phyloP scores from a whole-genome alignment of 2,329 filamentous ascomycete species.

The Dactylellina cionopaga region DNA sequence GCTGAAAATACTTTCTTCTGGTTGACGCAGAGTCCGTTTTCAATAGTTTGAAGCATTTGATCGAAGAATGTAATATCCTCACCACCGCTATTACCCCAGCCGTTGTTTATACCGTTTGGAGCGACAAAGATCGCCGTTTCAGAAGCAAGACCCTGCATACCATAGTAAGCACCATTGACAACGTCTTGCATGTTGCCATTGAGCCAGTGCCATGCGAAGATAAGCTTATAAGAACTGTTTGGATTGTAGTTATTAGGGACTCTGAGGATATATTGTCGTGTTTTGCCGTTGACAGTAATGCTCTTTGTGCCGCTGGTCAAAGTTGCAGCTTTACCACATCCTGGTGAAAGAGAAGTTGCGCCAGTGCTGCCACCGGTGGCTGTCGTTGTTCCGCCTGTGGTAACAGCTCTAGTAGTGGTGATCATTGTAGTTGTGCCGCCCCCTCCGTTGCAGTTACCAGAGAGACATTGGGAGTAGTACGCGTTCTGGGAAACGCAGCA shows the following conservation, averaged over 20 bases:
- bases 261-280: constrained; percentile 61
- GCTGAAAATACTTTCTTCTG: constrained; percentile 62
- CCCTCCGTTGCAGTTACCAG: constrained; percentile 12
- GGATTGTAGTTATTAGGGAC: constrained; percentile 62
- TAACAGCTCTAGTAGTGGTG: constrained; percentile 14
- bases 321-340: constrained; percentile 27
- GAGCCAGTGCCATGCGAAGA: constrained; percentile 63
- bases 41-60: constrained; percentile 60
- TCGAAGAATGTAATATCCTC: constrained; percentile 63
- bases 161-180: constrained; percentile 61
- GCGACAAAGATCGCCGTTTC: constrained; percentile 63
- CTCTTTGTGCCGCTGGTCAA: constrained; percentile 58
- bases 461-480: constrained; percentile 56
- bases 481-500: constrained; percentile 51
- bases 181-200: constrained; percentile 61
- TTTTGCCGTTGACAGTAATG: constrained; percentile 61
- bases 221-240: constrained; percentile 61
- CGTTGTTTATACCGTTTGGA: constrained; percentile 62
- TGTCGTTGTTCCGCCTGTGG: background rate
- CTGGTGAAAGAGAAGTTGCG: constrained; percentile 14
- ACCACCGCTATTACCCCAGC: constrained; percentile 63
- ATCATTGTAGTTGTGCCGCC: background rate
- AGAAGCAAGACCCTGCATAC: constrained; percentile 60
- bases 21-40: constrained; percentile 63
- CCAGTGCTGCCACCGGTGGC: background rate